Evolutionary conservation across 2,329 filamentous ascomycete genomes (phyloP).

Genomic region (Cordyceps cicadae): DNA sequence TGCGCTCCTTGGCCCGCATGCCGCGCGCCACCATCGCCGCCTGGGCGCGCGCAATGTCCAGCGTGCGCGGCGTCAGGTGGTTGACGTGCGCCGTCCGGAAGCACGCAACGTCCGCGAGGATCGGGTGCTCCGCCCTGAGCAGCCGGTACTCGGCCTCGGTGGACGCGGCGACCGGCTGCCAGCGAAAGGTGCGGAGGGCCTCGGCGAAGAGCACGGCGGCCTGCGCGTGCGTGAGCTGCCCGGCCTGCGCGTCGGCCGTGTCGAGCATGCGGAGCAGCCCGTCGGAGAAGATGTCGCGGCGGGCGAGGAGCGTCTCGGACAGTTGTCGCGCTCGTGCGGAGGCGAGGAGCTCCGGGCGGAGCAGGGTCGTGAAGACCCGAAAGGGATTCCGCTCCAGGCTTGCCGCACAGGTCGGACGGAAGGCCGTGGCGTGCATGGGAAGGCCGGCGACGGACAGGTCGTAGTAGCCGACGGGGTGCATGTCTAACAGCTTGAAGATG

Average conservation of each 20-base stretch:
- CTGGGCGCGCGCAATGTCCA: conserved; percentile 40
- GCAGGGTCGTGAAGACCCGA: conserved; percentile 28
- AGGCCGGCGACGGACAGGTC: conserved; percentile 38
- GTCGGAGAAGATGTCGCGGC: conserved; percentile 34
- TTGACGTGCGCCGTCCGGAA: conserved; percentile 41
- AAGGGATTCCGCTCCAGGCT: conserved; percentile 36
- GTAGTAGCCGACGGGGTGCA: conserved; percentile 44
- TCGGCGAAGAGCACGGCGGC: conserved; percentile 32
- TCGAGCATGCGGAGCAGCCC: conserved; percentile 30
- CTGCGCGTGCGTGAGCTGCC: conserved; percentile 22
- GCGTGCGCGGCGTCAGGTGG: conserved; percentile 42
- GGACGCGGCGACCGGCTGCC: conserved; percentile 34
- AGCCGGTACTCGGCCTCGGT: conserved; percentile 32
- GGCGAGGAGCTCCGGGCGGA: conserved; percentile 33
- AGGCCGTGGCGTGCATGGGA: conserved; percentile 44
- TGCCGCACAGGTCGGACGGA: conserved; percentile 30
- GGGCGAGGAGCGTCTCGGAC: conserved; percentile 25
- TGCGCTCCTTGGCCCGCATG: conserved; percentile 37
- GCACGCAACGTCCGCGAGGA: conserved; percentile 39
- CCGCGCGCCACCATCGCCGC: conserved; percentile 31
- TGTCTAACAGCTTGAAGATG: conserved; percentile 38
- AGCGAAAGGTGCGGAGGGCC: conserved; percentile 38
- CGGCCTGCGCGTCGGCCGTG: conserved; percentile 22
- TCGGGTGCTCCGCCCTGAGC: conserved; percentile 35
- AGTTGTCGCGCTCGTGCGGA: conserved; percentile 19